phyloP scores from a whole-genome alignment of 192 early-diverging fungal genomes.

The Irineochytrium annulatum region DNA sequence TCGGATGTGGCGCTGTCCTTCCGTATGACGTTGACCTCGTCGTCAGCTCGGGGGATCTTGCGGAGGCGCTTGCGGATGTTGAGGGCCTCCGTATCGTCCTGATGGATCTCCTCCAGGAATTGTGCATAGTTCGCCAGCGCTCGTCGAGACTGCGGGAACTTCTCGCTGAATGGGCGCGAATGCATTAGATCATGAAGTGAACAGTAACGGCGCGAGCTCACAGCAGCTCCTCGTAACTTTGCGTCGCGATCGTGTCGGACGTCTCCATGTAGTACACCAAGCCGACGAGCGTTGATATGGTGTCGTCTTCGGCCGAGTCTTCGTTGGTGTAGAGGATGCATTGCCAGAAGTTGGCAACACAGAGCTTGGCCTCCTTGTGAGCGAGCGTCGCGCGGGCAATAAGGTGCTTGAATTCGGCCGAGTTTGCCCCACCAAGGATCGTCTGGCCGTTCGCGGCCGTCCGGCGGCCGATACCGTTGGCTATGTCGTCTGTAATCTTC shows the following conservation, averaged over 20 bases:
- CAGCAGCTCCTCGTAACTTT: constrained; percentile 8
- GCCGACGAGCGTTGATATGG: constrained; percentile 12
- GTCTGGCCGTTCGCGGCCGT: no score
- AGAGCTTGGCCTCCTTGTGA: constrained; percentile 17
- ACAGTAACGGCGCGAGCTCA: no score
- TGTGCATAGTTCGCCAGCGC: constrained; percentile 19
- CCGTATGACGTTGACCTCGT: no score
- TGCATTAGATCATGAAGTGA: no score
- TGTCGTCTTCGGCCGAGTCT: not conserved
- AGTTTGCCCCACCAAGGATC: constrained; percentile 20
- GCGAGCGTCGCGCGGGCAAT: constrained; percentile 1
- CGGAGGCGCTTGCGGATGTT: constrained; percentile 13
- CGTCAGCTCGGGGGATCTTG: no score
- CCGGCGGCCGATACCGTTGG: no score
- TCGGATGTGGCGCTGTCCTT: constrained; percentile 20
- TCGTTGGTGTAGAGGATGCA: constrained; percentile 18
- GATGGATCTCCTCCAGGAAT: constrained; percentile 23
- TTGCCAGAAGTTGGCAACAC: constrained; percentile 27
- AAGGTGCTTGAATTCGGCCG: constrained; percentile 27
- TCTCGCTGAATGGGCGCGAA: no score
- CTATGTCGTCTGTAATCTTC: no score
- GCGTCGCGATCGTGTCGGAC: constrained; percentile 16
- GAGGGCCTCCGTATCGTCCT: constrained; percentile 20
- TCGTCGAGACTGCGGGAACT: constrained; percentile 20
- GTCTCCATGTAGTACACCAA: constrained; percentile 25